phyloP scores from a whole-genome alignment of 2,329 filamentous ascomycete species.

The Pseudogymnoascus sp. region DNA sequence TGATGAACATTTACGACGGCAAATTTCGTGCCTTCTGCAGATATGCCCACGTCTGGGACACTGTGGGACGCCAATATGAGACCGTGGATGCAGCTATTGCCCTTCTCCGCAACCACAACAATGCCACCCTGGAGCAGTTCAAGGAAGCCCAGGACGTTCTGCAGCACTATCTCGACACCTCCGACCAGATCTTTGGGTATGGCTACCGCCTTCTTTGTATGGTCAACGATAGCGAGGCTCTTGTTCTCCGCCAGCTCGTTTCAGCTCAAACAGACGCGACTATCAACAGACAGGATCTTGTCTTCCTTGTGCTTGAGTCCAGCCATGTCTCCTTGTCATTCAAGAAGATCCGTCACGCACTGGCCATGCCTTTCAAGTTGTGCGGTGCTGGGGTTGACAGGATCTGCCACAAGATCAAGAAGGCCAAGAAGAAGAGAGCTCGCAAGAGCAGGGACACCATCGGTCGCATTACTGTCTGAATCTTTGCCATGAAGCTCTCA shows the following conservation, averaged over 20 bases:
- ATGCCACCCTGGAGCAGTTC: neutral
- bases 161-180: neutral
- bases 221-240: neutral
- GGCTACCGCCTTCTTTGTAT: neutral
- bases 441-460: neutral
- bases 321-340: neutral
- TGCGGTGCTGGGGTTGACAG: neutral
- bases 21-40: neutral
- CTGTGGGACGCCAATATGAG: too few species aligned
- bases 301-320: neutral
- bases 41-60: neutral
- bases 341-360: neutral
- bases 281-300: neutral
- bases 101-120: neutral
- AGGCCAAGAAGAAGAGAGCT: neutral
- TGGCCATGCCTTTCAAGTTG: neutral
- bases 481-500: neutral
- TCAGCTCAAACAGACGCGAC: neutral
- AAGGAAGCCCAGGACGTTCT: neutral
- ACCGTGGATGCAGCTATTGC: neutral
- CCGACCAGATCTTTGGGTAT: neutral
- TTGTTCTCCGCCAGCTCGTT: neutral
- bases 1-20: neutral
- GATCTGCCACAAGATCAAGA: neutral
- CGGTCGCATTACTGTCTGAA: neutral